Evolutionary conservation across 176 grass and related monocot genomes (phyloP).

Genomic region (Alopecurus myosuroides): DNA sequence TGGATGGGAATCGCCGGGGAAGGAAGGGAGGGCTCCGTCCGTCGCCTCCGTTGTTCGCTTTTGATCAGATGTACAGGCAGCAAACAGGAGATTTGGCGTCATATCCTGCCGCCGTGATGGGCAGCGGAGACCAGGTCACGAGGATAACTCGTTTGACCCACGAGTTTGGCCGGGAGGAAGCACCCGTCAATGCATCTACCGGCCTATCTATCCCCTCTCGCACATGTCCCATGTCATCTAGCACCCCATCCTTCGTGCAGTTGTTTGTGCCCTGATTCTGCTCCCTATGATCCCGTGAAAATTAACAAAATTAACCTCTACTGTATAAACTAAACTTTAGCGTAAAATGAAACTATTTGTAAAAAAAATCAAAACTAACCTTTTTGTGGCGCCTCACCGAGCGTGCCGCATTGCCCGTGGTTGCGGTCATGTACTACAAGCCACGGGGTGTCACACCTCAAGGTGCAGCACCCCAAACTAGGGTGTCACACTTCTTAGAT

Average conservation of each 20-base stretch:
- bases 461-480: no score
- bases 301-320: no score
- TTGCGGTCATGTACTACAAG: no score
- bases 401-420: no score
- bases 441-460: no score
- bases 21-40: neutral
- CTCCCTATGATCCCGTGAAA: no score
- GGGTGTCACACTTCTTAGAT: no score
- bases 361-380: no score
- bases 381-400: no score
- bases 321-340: no score
- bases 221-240: neutral
- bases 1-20: neutral
- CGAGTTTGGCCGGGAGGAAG: neutral
- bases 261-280: neutral
- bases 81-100: slow-evolving; percentile 9
- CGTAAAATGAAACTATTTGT: no score
- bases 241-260: neutral
- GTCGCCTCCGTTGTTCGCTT: neutral
- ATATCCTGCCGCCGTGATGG: neutral
- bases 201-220: neutral
- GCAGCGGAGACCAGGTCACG: neutral
- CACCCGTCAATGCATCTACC: neutral
- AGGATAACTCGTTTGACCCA: slow-evolving; percentile 14
- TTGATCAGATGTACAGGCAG: neutral